Conservation (phyloP, 2,329 filamentous ascomycete genomes). For the Coleophoma eucalyptorum region DNA sequence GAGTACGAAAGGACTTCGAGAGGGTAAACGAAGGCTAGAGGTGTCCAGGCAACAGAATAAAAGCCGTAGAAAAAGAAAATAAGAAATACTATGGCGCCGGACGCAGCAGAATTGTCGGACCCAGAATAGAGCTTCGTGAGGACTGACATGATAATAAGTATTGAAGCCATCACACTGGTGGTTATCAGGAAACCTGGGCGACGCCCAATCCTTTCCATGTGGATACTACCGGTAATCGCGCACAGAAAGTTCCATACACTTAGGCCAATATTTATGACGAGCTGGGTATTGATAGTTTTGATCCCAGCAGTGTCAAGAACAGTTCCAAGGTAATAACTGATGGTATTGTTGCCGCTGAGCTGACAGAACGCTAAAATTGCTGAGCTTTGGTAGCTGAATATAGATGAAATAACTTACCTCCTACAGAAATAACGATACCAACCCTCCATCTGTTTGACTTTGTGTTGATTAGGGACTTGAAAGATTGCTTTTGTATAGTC, state of each 20-base stretch:
- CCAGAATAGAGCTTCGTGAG: not conserved
- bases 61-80: not conserved
- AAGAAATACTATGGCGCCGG: not conserved
- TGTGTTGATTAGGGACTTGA: slow-evolving; percentile 35
- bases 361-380: slow-evolving; percentile 50
- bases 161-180: not conserved
- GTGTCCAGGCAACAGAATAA: not conserved
- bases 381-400: no score
- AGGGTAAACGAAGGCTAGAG: not conserved
- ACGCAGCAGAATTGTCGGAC: not conserved
- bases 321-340: slow-evolving; percentile 33
- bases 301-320: slow-evolving; percentile 31
- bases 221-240: slow-evolving; percentile 15
- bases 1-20: not conserved
- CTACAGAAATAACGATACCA: slow-evolving; percentile 43
- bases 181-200: not conserved
- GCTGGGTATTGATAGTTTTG: slow-evolving; percentile 27
- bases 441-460: slow-evolving; percentile 48
- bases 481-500: slow-evolving; percentile 35
- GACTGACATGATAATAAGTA: not conserved
- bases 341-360: slow-evolving; percentile 46
- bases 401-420: no score
- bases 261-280: slow-evolving; percentile 11
- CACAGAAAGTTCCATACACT: slow-evolving; percentile 20
- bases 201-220: slow-evolving; percentile 24